A percentile compares a stretch with the other conserved stretches of the same genome.
These are phyloP conservation scores for Sparassis latifolia DNA, from an alignment of 1,284 basidiomycete genomes.

Conservation along the genomic window DNA sequence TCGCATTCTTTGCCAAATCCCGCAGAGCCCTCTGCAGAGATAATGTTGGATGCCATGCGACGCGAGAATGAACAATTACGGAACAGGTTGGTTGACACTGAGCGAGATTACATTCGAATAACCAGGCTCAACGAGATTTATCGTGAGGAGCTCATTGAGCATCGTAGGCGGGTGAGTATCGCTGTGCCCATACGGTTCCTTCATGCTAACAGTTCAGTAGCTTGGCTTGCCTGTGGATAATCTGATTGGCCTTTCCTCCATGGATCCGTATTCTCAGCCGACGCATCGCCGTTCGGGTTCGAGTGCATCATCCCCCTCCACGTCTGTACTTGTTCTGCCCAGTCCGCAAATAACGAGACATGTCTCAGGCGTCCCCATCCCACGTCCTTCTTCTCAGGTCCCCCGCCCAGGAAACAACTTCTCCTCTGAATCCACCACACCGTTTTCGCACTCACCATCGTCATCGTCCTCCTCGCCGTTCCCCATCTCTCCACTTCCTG, in stretches of 20 bases:
- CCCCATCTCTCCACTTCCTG: conserved; percentile 44
- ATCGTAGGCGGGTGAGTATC: conserved; percentile 59
- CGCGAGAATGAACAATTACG: conserved; percentile 71
- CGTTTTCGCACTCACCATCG: conserved; percentile 53
- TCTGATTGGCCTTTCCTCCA: conserved; percentile 57
- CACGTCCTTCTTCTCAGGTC: conserved; percentile 56
- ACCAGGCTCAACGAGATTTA: conserved; percentile 73
- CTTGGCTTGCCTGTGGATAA: conserved; percentile 69
- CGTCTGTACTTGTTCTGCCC: conserved; percentile 32
- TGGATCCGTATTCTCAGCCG: conserved; percentile 63
- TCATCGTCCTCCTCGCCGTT: conserved; percentile 54
- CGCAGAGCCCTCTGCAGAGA: conserved; percentile 47
- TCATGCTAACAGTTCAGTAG: conserved; percentile 28
- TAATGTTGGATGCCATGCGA: conserved; percentile 66
- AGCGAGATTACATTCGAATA: conserved; percentile 67
- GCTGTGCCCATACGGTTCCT: conserved; percentile 1
- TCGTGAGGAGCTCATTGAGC: conserved; percentile 72
- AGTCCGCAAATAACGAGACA: conserved; percentile 24
- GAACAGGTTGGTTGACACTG: conserved; percentile 56
- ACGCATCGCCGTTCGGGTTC: conserved; percentile 50
- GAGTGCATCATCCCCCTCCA: conserved; percentile 39
- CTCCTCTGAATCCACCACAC: conserved; percentile 42
- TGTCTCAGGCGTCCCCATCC: conserved; percentile 52
- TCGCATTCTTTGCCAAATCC: conserved; percentile 29
- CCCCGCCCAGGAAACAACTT: conserved; percentile 39